Conservation (phyloP, 306 rosid species). For the Vigna radiata region DNA sequence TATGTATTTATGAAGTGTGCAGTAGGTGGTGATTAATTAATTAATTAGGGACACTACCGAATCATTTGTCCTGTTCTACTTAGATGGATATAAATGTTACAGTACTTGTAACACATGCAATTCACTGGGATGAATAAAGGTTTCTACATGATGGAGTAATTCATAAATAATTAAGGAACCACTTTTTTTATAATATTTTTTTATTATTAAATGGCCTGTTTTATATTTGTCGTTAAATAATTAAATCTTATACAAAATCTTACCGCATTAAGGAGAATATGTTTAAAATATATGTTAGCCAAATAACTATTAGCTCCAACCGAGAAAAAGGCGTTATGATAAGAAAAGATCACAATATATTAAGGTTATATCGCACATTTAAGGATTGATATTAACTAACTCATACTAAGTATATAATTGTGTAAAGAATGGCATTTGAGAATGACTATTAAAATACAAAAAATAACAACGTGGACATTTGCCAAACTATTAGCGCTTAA, state of each 20-base stretch:
- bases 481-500: too few relatives aligned
- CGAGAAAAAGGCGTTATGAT: too few relatives aligned
- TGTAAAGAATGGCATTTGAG: too few relatives aligned
- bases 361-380: too few relatives aligned
- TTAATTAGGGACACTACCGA: conserved; percentile 36
- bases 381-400: too few relatives aligned
- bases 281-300: background rate
- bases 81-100: background rate
- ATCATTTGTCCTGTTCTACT: conserved; percentile 33
- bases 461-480: too few relatives aligned
- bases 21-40: conserved; percentile 40
- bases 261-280: background rate
- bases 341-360: too few relatives aligned
- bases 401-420: too few relatives aligned
- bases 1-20: conserved; percentile 3
- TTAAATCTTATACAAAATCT: background rate
- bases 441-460: too few relatives aligned
- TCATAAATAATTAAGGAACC: background rate
- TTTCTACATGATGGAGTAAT: background rate
- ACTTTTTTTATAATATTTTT: background rate
- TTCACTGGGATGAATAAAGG: background rate
- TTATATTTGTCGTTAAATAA: background rate
- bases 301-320: too few relatives aligned
- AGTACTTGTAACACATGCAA: background rate
- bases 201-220: background rate